Conservation (phyloP, 805 yeast species). For the Suhomyces emberorum region DNA sequence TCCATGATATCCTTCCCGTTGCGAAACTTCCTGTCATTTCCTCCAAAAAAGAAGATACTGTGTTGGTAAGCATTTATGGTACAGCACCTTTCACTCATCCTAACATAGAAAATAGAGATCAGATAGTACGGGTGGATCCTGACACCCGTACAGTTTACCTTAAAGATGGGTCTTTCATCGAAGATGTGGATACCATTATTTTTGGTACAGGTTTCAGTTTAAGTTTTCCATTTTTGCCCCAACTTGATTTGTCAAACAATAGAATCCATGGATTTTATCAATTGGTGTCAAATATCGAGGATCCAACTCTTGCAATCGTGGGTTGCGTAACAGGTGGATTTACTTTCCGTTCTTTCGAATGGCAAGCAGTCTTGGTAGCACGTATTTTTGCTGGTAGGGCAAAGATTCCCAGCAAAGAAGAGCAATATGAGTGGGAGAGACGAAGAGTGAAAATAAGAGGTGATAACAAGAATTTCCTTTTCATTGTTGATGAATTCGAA, state of each 20-base stretch:
- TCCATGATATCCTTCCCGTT: constrained; percentile 19
- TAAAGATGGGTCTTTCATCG: constrained; percentile 15
- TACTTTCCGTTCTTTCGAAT: constrained; percentile 39
- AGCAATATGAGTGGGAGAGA: constrained; percentile 29
- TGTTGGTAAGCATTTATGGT: constrained; percentile 5
- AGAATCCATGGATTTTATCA: constrained; percentile 27
- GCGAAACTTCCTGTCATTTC: constrained; percentile 13
- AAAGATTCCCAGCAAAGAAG: constrained; percentile 23
- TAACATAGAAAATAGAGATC: constrained; percentile 6
- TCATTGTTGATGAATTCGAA: constrained; percentile 18
- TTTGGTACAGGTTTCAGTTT: constrained; percentile 25
- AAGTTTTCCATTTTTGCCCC: constrained; percentile 20
- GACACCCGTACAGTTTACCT: constrained; percentile 14
- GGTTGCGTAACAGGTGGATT: constrained; percentile 39
- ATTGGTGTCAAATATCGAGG: constrained; percentile 30
- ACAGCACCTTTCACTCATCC: constrained; percentile 11
- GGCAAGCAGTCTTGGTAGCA: constrained; percentile 36
- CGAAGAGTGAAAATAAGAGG: constrained; percentile 26
- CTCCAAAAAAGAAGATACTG: constrained; percentile 18
- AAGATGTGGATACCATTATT: constrained; percentile 17
- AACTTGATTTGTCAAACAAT: constrained; percentile 24
- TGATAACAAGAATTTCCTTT: constrained; percentile 25
- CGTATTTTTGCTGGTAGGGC: constrained; percentile 29
- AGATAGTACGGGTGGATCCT: constrained; percentile 8
- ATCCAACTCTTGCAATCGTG: constrained; percentile 31